Evolutionary conservation across 2,329 filamentous ascomycete genomes (phyloP), one percentile per base, ranked within the genome.

Genomic region (Furcasterigmium furcatum): DNA sequence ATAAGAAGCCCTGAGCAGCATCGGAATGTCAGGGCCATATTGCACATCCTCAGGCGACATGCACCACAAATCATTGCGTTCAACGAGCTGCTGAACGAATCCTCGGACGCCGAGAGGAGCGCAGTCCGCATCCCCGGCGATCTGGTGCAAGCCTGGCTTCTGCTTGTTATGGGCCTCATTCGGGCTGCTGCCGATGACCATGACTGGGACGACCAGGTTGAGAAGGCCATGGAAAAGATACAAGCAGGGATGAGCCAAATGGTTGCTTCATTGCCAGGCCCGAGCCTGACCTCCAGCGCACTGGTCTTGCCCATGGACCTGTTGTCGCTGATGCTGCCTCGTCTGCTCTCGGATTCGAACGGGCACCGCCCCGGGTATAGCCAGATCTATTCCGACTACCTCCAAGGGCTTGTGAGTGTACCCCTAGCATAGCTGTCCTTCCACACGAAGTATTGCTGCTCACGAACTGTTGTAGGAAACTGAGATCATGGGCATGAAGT

Each of bases 261-360:
- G 5, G 60, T 73, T 9, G 57, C 59, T 39, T 48, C 53, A 14
- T 48, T 71, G 21, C 58, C 64, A 6, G 54, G 56, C 6, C 52
- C 53, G 5, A 56, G 57, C 9, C 53, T 73, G 2, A 43, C 70
- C 6, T 60, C 65, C 6, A 62, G 60, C 35, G 62, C 65, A 8
- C 61, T 65, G 18, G 52, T 76, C 20, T 50, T 69, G 25, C 73
- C 72, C 2, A 58, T 68, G 32, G 72, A 75, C 18, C 47, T 76
- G 3, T 49, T 72, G 21, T 67, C 68, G 1, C 53, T 76, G 16
- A 53, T 74, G 10, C 61, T 60, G 9, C 49, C 67, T 30, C 61
- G 61, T 13, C 56, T 76, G 25, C 47, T 73, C 2, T 56, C 63
- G 36, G 69, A 75, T 34, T 55, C 60, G 18, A 66, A 65, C 2